A percentile compares a stretch with the other conserved stretches of the same genome.
These are phyloP conservation scores for Neocucurbitaria cava DNA, from an alignment of 2,329 filamentous ascomycete genomes.

Conservation along the genomic window DNA sequence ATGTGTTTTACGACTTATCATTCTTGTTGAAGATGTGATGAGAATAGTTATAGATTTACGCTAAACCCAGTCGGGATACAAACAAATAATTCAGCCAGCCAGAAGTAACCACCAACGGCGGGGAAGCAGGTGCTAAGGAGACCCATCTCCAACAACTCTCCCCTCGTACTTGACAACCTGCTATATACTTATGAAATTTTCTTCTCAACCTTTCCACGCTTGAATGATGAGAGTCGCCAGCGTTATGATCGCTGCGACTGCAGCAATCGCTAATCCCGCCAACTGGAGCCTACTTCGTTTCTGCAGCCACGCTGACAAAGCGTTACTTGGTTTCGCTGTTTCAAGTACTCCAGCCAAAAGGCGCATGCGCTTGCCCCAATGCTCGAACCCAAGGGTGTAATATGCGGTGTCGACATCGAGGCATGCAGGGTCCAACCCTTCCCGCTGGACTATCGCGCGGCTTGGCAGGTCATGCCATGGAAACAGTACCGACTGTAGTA, in stretches of 20 bases:
- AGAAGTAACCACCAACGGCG: too few relatives aligned
- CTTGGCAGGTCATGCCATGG: background rate
- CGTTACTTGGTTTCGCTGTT: background rate
- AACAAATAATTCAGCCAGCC: too few relatives aligned
- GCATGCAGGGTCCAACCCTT: background rate
- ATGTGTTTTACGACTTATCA: too few relatives aligned
- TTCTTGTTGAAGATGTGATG: too few relatives aligned
- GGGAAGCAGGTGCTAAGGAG: too few relatives aligned
- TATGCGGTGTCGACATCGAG: background rate
- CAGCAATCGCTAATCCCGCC: background rate
- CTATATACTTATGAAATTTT: background rate
- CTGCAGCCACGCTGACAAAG: background rate
- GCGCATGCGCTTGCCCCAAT: background rate
- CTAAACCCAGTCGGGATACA: too few relatives aligned
- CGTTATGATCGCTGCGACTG: background rate
- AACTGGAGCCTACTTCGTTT: background rate
- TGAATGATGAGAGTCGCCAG: background rate
- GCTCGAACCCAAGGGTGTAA: background rate
- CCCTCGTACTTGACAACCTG: too few relatives aligned
- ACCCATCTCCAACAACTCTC: too few relatives aligned
- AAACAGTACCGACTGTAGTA: background rate
- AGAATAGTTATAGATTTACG: too few relatives aligned
- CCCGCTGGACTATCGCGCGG: background rate
- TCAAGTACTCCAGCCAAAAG: background rate
- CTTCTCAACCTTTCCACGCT: background rate